Evolutionary conservation across 306 rosid species (phyloP).

Genomic region (Quercus wislizeni): DNA sequence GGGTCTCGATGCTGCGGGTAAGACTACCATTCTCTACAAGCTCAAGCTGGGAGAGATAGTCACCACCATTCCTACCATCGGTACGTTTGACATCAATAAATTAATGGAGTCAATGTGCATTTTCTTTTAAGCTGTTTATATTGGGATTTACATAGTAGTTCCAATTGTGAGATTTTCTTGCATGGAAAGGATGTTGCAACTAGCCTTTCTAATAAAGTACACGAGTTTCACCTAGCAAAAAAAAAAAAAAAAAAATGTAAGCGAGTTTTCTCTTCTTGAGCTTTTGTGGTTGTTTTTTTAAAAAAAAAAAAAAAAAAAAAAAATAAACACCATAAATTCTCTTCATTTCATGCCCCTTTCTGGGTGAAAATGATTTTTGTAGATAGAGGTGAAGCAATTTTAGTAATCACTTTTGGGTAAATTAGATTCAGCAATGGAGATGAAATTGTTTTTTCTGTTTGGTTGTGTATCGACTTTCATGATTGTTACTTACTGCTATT

Average conservation of each 20-base stretch:
- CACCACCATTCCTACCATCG: conserved; percentile 95
- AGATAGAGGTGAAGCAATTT: neutral
- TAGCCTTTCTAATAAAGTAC: too few relatives aligned
- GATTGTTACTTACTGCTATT: neutral
- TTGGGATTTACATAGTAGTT: neutral
- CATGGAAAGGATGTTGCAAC: too few relatives aligned
- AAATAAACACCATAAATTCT: too few relatives aligned
- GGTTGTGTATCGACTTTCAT: neutral
- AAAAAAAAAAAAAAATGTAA: neutral
- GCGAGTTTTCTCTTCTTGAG: neutral
- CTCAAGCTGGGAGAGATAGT: conserved; percentile 93
- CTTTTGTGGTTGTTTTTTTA: neutral
- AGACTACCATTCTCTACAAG: conserved; percentile 88
- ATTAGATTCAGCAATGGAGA: neutral
- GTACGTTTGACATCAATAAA: conserved; percentile 30
- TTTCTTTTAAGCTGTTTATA: neutral
- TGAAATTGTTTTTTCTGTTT: neutral
- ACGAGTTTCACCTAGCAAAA: neutral
- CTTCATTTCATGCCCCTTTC: neutral
- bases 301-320: too few relatives aligned
- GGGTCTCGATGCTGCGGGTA: conserved; percentile 97
- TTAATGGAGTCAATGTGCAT: neutral
- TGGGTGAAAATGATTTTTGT: neutral
- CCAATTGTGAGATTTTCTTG: neutral
- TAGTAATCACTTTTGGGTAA: neutral